Conservation (phyloP, 176 grass and related monocot genomes). For the Leersia perrieri region DNA sequence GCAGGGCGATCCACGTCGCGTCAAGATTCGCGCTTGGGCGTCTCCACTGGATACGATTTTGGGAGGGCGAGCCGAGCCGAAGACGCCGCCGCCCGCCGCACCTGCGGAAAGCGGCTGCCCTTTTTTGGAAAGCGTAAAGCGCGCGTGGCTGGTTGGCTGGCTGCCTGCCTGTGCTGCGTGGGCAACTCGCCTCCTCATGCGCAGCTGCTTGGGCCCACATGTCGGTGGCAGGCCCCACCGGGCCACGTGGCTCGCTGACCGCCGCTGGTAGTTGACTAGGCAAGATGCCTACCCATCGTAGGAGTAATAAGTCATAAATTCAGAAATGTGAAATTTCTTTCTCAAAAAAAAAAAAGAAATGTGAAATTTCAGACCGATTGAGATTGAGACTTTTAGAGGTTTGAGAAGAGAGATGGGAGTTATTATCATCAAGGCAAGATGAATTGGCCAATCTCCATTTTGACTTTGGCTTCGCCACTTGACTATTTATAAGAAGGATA, state of each 20-base stretch:
- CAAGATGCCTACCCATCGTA: background rate
- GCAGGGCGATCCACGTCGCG: background rate
- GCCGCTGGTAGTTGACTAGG: background rate
- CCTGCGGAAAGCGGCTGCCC: background rate
- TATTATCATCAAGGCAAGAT: background rate
- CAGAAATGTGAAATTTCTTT: background rate
- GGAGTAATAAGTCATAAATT: no score
- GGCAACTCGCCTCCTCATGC: background rate
- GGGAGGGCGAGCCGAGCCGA: no score
- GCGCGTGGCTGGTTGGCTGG: no score
- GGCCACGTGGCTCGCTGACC: background rate
- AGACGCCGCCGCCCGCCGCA: background rate
- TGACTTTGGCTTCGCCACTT: no score
- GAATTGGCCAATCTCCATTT: background rate
- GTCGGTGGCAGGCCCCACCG: background rate
- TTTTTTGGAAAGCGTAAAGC: conserved; percentile 6
- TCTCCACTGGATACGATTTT: no score
- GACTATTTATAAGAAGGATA: no score
- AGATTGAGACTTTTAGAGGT: no score
- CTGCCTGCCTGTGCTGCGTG: background rate
- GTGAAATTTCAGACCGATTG: background rate
- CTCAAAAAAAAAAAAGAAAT: no score
- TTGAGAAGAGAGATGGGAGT: background rate
- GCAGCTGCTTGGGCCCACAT: background rate
- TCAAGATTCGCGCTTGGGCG: background rate